Conservation (phyloP, 345 rosid species). For the Clarkia xantiana region DNA sequence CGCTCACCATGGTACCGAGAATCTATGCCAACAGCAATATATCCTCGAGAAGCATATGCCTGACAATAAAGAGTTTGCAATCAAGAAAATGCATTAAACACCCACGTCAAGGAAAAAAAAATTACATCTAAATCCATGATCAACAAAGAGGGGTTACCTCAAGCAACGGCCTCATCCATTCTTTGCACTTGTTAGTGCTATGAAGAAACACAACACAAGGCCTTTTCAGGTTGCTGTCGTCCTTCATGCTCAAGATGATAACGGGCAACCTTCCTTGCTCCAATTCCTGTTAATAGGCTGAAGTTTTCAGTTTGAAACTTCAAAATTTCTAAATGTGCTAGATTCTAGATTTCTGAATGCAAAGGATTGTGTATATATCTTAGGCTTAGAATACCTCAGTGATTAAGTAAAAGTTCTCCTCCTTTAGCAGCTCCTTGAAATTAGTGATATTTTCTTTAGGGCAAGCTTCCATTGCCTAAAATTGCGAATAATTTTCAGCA, state of each 20-base stretch:
- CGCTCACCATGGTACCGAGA: slow-evolving; percentile 95
- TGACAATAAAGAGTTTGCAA: slow-evolving; percentile 11
- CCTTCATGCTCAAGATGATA: slow-evolving; percentile 51
- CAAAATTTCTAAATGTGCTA: too few relatives aligned
- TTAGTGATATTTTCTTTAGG: slow-evolving; percentile 37
- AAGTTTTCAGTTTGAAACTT: neutral
- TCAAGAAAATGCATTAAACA: neutral
- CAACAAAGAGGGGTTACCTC: slow-evolving; percentile 26
- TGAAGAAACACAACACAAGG: slow-evolving; percentile 86
- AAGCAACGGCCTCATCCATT: slow-evolving; percentile 82
- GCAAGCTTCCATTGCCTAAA: slow-evolving; percentile 62
- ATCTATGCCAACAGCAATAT: slow-evolving; percentile 65
- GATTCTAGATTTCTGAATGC: neutral
- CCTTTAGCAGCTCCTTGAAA: slow-evolving; percentile 41
- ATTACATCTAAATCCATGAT: neutral
- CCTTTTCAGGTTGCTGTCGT: slow-evolving; percentile 19
- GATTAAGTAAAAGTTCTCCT: slow-evolving; percentile 53
- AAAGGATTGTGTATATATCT: neutral
- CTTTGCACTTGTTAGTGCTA: slow-evolving; percentile 62
- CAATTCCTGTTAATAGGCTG: slow-evolving; percentile 24
- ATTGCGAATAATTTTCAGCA: neutral
- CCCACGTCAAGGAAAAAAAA: neutral
- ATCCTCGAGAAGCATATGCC: slow-evolving; percentile 89
- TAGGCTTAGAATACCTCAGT: slow-evolving; percentile 43
- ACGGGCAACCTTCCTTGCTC: slow-evolving; percentile 69